Percentiles rank a stretch among this genome's conserved stretches.
These are phyloP conservation scores for Colletotrichum costaricense DNA, from an alignment of 2,329 filamentous ascomycete species.

Conservation along the genomic window DNA sequence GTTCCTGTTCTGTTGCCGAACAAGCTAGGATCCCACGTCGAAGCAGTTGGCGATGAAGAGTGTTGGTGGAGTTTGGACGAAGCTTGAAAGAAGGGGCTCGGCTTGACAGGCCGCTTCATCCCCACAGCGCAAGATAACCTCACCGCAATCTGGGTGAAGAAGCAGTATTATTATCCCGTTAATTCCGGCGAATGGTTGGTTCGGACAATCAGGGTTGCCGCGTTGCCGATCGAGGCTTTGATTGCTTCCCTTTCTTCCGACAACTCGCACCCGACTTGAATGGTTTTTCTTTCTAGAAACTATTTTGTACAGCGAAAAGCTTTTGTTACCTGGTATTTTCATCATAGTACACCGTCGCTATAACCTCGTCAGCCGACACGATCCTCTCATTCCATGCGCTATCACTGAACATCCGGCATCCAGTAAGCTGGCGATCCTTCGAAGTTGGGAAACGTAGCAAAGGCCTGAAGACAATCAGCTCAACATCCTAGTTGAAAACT, in stretches of 20 bases:
- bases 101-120: neutral
- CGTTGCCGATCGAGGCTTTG: neutral
- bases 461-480: slow-evolving; percentile 32
- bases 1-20: neutral
- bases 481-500: neutral
- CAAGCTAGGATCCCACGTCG: neutral
- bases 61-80: neutral
- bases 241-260: no score
- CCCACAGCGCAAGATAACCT: neutral
- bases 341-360: neutral
- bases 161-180: neutral
- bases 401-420: slow-evolving; percentile 25
- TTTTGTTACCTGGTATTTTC: neutral
- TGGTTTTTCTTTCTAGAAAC: neutral
- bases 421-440: slow-evolving; percentile 31
- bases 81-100: neutral
- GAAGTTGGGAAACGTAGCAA: slow-evolving; percentile 34
- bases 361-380: neutral
- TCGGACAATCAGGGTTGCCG: neutral
- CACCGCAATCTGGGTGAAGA: slow-evolving; percentile 1
- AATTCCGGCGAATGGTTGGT: neutral
- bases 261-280: neutral
- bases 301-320: neutral
- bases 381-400: neutral
- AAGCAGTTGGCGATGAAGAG: neutral